Percentiles rank a stretch among this genome's conserved stretches.
Conservation (phyloP, 2,329 filamentous ascomycete species). For the Phoma herbarum region DNA sequence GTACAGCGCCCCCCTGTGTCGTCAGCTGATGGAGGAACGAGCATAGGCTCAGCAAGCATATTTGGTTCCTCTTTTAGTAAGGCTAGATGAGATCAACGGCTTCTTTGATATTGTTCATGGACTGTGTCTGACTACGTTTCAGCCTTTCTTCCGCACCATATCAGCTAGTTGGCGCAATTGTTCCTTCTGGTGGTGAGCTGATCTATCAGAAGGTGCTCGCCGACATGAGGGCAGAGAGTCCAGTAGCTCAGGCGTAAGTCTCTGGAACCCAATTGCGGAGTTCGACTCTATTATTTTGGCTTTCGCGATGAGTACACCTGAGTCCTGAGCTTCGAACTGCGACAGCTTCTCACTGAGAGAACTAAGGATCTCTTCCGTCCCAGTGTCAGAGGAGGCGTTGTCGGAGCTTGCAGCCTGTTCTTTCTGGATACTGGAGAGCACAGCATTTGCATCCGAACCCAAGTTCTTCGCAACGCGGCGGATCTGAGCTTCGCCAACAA, state of each 20-base stretch:
- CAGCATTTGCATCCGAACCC: background rate
- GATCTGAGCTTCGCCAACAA: background rate
- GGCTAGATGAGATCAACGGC: too few relatives aligned
- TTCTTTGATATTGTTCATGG: too few relatives aligned
- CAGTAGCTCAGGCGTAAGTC: background rate
- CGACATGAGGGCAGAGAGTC: background rate
- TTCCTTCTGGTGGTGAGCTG: background rate
- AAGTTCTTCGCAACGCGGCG: background rate
- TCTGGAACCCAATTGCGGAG: background rate
- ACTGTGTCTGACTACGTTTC: background rate
- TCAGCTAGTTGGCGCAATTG: background rate
- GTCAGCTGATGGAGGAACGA: too few relatives aligned
- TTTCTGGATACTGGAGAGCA: background rate
- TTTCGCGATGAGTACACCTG: background rate
- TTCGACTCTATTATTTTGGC: background rate
- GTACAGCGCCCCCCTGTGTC: too few relatives aligned
- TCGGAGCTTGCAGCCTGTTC: background rate
- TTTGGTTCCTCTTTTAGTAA: too few relatives aligned
- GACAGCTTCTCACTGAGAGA: background rate
- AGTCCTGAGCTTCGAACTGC: background rate
- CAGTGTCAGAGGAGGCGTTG: too few relatives aligned
- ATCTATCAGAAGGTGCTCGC: background rate
- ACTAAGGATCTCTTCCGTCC: background rate
- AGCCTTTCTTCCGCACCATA: background rate
- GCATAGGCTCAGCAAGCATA: too few relatives aligned